phyloP scores from a whole-genome alignment of 2,329 filamentous ascomycete genomes.

The Pseudocercospora fijiensis region DNA sequence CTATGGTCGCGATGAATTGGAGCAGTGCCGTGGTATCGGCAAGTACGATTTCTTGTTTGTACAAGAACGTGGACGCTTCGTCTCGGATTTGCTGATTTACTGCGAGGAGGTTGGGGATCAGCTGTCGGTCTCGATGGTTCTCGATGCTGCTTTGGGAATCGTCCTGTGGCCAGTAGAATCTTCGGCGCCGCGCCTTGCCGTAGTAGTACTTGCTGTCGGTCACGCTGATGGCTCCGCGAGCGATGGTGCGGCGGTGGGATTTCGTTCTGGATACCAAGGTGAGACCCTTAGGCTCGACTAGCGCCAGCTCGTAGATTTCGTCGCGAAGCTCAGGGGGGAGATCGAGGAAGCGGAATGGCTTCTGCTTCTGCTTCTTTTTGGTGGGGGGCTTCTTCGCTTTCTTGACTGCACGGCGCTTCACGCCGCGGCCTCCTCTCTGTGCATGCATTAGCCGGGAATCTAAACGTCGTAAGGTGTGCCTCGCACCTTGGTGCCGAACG shows the following conservation, averaged over 20 bases:
- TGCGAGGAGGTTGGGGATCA: constrained; percentile 32
- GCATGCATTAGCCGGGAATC: background rate
- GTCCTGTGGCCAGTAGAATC: background rate
- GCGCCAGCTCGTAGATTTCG: constrained; percentile 33
- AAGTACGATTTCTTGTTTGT: constrained; percentile 32
- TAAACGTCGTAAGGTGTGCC: background rate
- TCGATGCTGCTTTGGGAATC: background rate
- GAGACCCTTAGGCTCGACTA: constrained; percentile 28
- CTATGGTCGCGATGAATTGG: constrained; percentile 32
- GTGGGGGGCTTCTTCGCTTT: constrained; percentile 15
- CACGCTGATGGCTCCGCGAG: constrained; percentile 18
- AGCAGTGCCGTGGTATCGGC: constrained; percentile 29
- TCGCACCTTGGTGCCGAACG: constrained; percentile 26
- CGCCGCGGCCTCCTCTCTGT: background rate
- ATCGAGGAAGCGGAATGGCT: constrained; percentile 31
- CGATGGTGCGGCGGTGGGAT: constrained; percentile 26
- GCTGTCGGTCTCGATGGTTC: background rate
- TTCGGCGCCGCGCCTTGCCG: constrained; percentile 15
- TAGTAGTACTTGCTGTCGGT: constrained; percentile 9
- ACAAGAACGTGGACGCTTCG: constrained; percentile 32
- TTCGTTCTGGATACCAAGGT: constrained; percentile 25
- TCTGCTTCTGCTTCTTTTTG: constrained; percentile 18
- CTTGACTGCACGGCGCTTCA: constrained; percentile 11
- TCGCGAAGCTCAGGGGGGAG: constrained; percentile 34
- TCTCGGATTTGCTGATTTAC: constrained; percentile 33